Percentiles rank a stretch among this genome's conserved stretches.
These are phyloP conservation scores for Solanum acaule DNA, from an alignment of 257 asterid genomes.

Conservation along the genomic window DNA sequence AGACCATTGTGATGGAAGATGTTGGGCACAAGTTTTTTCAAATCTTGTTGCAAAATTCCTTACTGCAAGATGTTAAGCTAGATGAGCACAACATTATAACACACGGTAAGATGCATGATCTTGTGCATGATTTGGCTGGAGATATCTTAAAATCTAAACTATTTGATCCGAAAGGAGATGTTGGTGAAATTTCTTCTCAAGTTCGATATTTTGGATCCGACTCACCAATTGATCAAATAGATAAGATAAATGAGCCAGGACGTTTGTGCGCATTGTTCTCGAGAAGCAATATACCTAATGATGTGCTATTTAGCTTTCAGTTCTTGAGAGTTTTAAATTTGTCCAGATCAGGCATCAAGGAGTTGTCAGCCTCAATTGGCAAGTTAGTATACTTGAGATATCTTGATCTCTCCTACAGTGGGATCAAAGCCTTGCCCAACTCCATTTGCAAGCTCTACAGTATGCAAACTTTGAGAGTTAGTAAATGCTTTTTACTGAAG, in stretches of 20 bases:
- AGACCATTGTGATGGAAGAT: slow-evolving; percentile 5
- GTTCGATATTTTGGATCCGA: not conserved
- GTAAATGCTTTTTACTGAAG: not conserved
- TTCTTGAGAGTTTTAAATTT: slow-evolving; percentile 9
- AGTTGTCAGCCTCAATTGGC: not conserved
- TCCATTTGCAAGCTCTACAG: not conserved
- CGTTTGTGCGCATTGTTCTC: not conserved
- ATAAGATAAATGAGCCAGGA: not conserved
- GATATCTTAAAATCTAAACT: not conserved
- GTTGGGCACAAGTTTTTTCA: not conserved
- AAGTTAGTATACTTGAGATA: slow-evolving; percentile 4
- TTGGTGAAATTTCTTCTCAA: not conserved
- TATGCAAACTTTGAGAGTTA: slow-evolving; percentile 7
- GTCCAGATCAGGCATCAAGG: not conserved
- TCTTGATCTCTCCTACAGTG: slow-evolving; percentile 5
- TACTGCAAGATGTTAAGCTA: slow-evolving; percentile 5
- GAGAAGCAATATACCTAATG: not conserved
- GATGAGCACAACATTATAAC: not conserved
- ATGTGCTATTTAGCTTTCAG: not conserved
- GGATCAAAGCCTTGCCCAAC: not conserved
- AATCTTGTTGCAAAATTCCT: slow-evolving; percentile 7
- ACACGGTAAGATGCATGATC: slow-evolving; percentile 18
- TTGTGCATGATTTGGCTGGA: slow-evolving; percentile 20
- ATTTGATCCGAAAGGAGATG: not conserved
- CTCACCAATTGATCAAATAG: not conserved